Base-by-base conservation (phyloP, 306 rosid genomes). In the Morella rubra region DNA sequence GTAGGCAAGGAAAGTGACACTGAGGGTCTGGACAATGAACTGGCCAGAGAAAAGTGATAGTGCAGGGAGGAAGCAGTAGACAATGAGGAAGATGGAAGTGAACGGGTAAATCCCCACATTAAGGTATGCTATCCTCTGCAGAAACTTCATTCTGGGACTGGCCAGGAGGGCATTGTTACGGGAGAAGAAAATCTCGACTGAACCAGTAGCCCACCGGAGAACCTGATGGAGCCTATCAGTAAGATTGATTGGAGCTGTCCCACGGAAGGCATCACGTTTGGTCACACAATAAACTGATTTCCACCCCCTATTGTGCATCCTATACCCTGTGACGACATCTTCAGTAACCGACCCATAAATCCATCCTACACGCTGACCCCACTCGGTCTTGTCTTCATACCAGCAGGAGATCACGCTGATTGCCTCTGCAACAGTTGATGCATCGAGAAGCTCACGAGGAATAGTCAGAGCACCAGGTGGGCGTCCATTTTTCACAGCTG, bases 321-420 rank as follows among this genome's bases (percentile, higher is more conserved):
- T 91, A 56, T 91, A 94, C 37, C 98, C 98, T 13, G 98, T 94
- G 72, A 94, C 97, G 81, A 94, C 98, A 82, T 94, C 98, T 78
- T 94, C 98, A 37, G 98, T 94, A 71, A 95, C 98, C 20, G 98
- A 95, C 22, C 97, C 98, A 3, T 94, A 94, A 82, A 94, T 94
- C 98, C 98, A 95, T 74, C 98, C 98, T 0, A 95, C 97, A 16
- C 98, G 96, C 11, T 88, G 84, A 18, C 98, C 98, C 98, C 98
- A 95, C 79, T 95, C 97, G 0, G 97, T 95, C 77, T 95, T 95
- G 74, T 95, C 98, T 75, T 95, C 98, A 15, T 95, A 95, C 97
- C 98, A 95, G 71, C 98, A 95, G 10, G 98, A 95, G 79, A 95
- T 95, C 64, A 92, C 98, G 81, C 92, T 90, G 67, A 95, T 92